Conservation (phyloP, 257 asterid genomes). For the Nicotiana attenuata region DNA sequence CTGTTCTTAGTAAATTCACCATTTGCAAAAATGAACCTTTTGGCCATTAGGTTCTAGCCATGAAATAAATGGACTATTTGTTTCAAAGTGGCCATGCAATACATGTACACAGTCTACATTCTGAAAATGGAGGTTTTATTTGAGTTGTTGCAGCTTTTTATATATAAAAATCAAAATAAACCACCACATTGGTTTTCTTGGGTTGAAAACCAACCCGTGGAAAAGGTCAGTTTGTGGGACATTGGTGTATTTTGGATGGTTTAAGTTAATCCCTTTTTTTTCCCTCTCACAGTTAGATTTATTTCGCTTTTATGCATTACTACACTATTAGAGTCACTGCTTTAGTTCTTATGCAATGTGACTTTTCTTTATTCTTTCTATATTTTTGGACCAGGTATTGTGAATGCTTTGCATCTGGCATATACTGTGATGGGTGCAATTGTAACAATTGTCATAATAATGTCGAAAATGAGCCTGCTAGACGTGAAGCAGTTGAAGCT, state of each 20-base stretch:
- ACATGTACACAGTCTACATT: neutral
- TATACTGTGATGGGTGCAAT: constrained; percentile 91
- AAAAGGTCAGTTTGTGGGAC: neutral
- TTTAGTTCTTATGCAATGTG: neutral
- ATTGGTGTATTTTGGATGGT: neutral
- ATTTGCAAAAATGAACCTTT: neutral
- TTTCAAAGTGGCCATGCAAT: neutral
- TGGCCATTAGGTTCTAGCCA: neutral
- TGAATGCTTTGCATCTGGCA: constrained; percentile 96
- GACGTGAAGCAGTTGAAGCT: constrained; percentile 90
- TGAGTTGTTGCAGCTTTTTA: neutral
- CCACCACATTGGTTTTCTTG: neutral
- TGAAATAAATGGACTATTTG: neutral
- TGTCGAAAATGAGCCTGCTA: constrained; percentile 73
- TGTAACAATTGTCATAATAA: constrained; percentile 86
- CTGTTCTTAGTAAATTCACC: neutral
- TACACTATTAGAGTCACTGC: neutral
- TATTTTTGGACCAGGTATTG: constrained; percentile 71
- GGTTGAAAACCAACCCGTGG: neutral
- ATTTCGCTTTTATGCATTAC: neutral
- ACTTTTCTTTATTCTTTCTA: constrained; percentile 1
- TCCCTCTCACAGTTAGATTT: neutral
- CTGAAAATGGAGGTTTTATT: neutral
- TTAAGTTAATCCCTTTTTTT: neutral
- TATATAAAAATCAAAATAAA: neutral